These are phyloP conservation scores for Myriosclerotinia scirpicola DNA, from an alignment of 2,329 filamentous ascomycete genomes.

Conservation along the genomic window DNA sequence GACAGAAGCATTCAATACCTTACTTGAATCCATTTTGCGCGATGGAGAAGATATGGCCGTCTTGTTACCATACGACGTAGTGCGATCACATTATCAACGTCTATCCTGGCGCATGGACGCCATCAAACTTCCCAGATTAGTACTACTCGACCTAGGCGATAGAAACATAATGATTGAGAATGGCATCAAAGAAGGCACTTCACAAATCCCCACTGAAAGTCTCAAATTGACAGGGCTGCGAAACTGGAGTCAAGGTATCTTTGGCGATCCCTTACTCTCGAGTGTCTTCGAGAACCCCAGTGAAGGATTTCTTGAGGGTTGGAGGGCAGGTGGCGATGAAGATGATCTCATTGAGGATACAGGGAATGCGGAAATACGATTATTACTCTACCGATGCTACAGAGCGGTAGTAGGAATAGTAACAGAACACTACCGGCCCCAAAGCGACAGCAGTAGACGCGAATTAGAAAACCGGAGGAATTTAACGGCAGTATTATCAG, in stretches of 20 bases:
- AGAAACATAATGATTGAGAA: constrained; percentile 50
- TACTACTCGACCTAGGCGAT: constrained; percentile 54
- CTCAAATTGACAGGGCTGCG: constrained; percentile 50
- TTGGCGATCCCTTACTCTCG: constrained; percentile 59
- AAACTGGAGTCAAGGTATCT: constrained; percentile 59
- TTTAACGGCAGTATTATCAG: constrained; percentile 49
- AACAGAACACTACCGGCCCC: constrained; percentile 55
- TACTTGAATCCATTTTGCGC: constrained; percentile 56
- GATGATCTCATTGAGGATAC: constrained; percentile 46
- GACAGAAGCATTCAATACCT: constrained; percentile 56
- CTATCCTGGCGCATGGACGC: constrained; percentile 52
- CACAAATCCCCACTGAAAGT: constrained; percentile 19
- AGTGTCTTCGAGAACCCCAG: constrained; percentile 49
- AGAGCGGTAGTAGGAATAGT: constrained; percentile 55
- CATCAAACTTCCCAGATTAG: constrained; percentile 53
- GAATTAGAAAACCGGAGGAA: constrained; percentile 56
- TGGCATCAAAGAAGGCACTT: constrained; percentile 23
- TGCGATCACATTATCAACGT: constrained; percentile 53
- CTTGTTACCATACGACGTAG: constrained; percentile 55
- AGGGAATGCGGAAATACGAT: constrained; percentile 47
- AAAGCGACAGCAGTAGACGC: constrained; percentile 48
- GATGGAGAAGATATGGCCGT: constrained; percentile 62
- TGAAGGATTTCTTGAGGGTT: constrained; percentile 51
- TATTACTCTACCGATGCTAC: constrained; percentile 59
- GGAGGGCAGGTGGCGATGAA: constrained; percentile 33